Percentiles rank a stretch among this genome's conserved stretches.
Evolutionary conservation across 176 grass and related monocot genomes (phyloP).

Genomic region (Canna indica): DNA sequence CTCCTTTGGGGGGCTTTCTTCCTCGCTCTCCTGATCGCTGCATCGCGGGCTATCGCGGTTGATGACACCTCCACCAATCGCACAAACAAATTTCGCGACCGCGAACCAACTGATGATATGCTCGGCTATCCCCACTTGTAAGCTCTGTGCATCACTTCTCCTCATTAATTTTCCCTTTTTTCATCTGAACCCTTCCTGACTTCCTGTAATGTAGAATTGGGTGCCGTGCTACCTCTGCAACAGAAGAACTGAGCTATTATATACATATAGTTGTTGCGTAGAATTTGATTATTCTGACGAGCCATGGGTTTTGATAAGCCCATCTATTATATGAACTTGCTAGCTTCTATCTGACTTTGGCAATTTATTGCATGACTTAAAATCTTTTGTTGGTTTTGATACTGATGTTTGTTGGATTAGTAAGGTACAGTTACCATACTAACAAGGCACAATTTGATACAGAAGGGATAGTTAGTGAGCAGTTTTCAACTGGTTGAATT

Average conservation of each 20-base stretch:
- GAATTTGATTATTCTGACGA: not conserved
- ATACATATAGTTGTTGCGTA: not conserved
- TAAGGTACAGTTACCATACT: too few species aligned
- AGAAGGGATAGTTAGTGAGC: too few species aligned
- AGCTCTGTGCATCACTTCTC: not conserved
- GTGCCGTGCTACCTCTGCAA: too few species aligned
- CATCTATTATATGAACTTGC: not conserved
- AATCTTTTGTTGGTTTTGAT: too few species aligned
- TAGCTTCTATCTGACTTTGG: too few species aligned
- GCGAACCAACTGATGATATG: constrained; percentile 78
- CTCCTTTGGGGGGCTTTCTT: constrained; percentile 19
- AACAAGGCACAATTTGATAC: too few species aligned
- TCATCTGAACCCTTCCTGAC: too few species aligned
- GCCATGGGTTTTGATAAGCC: not conserved
- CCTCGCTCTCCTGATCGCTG: constrained; percentile 20
- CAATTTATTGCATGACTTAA: too few species aligned
- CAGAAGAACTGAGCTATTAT: too few species aligned
- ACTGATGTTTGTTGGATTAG: too few species aligned
- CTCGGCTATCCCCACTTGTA: constrained; percentile 72
- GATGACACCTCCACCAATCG: constrained; percentile 10
- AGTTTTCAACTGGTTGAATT: too few species aligned
- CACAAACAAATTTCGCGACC: constrained; percentile 93
- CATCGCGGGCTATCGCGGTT: constrained; percentile 6
- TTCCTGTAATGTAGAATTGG: too few species aligned
- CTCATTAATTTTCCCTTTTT: constrained; percentile 17